These are phyloP conservation scores for Zygnema cylindricum DNA, from an alignment of 139 green algal species.

Conservation along the genomic window DNA sequence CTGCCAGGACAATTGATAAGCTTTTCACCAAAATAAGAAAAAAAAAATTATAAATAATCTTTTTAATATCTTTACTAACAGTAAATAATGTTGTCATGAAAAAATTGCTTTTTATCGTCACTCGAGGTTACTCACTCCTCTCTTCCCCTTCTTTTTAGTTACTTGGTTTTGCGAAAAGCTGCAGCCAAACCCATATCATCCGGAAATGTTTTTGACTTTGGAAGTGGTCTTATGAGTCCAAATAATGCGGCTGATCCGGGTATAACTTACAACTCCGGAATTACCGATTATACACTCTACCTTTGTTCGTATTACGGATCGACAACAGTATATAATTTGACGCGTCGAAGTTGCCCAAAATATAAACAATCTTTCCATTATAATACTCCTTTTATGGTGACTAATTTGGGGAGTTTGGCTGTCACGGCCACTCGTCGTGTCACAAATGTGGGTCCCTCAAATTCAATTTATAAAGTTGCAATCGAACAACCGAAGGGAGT, in stretches of 20 bases:
- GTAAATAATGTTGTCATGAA: too few species aligned
- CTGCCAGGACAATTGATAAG: too few species aligned
- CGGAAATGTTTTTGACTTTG: too few species aligned
- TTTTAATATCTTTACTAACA: too few species aligned
- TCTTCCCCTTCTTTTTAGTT: too few species aligned
- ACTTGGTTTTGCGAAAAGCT: too few species aligned
- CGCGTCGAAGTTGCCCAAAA: not conserved
- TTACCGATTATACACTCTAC: slow-evolving; percentile 11
- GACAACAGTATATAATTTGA: not conserved
- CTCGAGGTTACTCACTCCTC: too few species aligned
- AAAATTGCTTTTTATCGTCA: too few species aligned
- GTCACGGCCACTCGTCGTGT: not conserved
- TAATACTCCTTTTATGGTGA: slow-evolving; percentile 22
- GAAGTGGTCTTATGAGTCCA: slow-evolving; percentile 12
- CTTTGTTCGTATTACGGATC: not conserved
- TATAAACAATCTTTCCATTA: not conserved
- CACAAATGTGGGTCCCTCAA: not conserved
- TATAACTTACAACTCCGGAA: slow-evolving; percentile 19
- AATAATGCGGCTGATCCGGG: not conserved
- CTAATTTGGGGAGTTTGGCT: not conserved
- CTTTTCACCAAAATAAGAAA: too few species aligned
- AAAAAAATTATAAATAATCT: too few species aligned
- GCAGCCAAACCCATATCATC: too few species aligned
- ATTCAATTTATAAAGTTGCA: slow-evolving; percentile 15
- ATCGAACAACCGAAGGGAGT: not conserved